Conservation (phyloP, 176 grass and related monocot genomes). For the Coix lacrymajobi region DNA sequence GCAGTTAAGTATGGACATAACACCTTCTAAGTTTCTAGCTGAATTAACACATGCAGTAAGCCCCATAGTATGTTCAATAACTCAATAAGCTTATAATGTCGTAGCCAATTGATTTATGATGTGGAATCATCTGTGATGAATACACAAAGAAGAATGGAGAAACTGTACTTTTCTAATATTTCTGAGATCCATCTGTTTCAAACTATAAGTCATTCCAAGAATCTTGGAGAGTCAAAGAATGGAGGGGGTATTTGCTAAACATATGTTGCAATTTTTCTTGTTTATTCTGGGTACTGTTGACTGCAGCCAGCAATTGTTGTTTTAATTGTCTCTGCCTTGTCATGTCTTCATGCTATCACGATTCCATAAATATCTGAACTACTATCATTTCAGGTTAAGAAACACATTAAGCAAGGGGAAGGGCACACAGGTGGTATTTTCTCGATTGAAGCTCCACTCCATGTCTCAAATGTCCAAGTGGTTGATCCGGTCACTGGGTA, state of each 20-base stretch:
- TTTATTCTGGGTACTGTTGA: neutral
- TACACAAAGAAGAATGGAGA: neutral
- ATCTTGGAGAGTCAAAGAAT: no score
- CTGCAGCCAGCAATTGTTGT: neutral
- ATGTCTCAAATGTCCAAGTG: slow-evolving; percentile 98
- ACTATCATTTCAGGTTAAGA: slow-evolving; percentile 73
- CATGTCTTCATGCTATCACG: neutral
- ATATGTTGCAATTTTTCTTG: neutral
- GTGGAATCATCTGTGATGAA: neutral
- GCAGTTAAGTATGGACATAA: neutral
- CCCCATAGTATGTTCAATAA: neutral
- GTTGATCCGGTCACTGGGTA: slow-evolving; percentile 87
- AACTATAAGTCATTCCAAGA: no score
- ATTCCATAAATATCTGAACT: neutral
- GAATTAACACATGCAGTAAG: neutral
- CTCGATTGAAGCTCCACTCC: slow-evolving; percentile 96
- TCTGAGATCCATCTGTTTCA: no score
- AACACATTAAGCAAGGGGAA: slow-evolving; percentile 96
- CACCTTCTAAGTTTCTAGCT: neutral
- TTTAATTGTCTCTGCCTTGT: neutral
- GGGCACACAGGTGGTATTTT: slow-evolving; percentile 91
- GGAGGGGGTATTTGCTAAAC: neutral
- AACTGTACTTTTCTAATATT: neutral
- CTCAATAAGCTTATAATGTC: neutral
- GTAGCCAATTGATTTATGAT: neutral